These are phyloP conservation scores for Limnomonas spitsbergensis DNA, from an alignment of 139 green algal genomes.

Conservation along the genomic window DNA sequence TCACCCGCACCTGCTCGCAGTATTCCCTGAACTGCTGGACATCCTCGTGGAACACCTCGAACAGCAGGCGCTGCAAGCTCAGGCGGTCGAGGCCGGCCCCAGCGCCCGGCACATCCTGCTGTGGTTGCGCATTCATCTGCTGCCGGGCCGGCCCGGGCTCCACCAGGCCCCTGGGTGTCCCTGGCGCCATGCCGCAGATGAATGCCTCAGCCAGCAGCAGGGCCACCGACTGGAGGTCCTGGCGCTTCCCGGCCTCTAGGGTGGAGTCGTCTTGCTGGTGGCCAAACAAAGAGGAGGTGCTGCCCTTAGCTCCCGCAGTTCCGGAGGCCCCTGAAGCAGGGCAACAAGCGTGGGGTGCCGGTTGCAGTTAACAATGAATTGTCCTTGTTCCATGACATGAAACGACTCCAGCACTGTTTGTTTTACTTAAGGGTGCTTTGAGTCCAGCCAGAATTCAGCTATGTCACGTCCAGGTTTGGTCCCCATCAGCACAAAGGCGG, in stretches of 20 bases:
- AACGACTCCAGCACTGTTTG: too few species aligned
- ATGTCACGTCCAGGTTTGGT: too few species aligned
- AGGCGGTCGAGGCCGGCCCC: conserved; percentile 16
- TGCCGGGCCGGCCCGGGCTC: neutral
- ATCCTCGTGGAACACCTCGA: conserved; percentile 28
- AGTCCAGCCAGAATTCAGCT: too few species aligned
- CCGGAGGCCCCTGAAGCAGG: neutral
- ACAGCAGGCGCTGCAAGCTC: conserved; percentile 37
- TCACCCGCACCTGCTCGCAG: conserved; percentile 14
- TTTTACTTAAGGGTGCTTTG: too few species aligned
- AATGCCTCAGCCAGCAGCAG: conserved; percentile 37
- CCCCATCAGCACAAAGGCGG: too few species aligned
- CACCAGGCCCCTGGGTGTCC: neutral
- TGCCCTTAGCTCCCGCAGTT: neutral
- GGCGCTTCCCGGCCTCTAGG: neutral
- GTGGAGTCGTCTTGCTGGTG: neutral
- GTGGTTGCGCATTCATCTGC: neutral
- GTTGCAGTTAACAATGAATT: too few species aligned
- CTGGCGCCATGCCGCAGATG: conserved; percentile 1
- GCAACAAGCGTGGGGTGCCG: neutral
- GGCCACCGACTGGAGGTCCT: conserved; percentile 3
- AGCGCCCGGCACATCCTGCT: neutral
- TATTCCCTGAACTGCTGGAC: conserved; percentile 23
- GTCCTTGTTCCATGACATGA: too few species aligned
- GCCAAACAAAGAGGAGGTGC: neutral